Evolutionary conservation across 1,284 basidiomycete genomes (phyloP).

Genomic region (Cutaneotrichosporon cavernicola): DNA sequence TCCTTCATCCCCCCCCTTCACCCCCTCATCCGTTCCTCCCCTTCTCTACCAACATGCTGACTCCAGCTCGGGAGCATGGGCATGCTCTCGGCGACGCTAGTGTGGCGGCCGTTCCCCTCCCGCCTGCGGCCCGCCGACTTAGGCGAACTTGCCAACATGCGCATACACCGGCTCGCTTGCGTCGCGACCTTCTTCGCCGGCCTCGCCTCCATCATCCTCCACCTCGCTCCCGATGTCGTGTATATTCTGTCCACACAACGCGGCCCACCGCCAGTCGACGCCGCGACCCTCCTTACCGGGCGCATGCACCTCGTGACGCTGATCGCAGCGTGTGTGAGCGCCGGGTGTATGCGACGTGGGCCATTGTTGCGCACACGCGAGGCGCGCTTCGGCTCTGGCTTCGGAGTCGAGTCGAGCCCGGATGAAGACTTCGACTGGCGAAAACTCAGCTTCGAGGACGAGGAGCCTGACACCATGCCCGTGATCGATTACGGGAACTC

Average conservation of each 20-base stretch:
- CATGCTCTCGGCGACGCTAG: slow-evolving; percentile 24
- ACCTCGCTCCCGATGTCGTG: slow-evolving; percentile 32
- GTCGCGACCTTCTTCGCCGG: slow-evolving; percentile 19
- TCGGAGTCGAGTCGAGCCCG: slow-evolving; percentile 34
- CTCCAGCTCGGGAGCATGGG: slow-evolving; percentile 11
- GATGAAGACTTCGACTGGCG: slow-evolving; percentile 2
- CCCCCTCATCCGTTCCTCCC: too few species aligned
- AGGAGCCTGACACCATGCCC: background rate
- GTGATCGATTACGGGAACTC: slow-evolving; percentile 48
- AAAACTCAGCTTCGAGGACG: slow-evolving; percentile 8
- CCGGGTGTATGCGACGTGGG: slow-evolving; percentile 44
- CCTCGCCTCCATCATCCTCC: slow-evolving; percentile 1
- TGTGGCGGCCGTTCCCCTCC: slow-evolving; percentile 34
- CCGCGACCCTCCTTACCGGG: slow-evolving; percentile 13
- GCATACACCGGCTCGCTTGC: slow-evolving; percentile 15
- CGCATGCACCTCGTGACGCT: slow-evolving; percentile 13
- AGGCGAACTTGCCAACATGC: slow-evolving; percentile 23
- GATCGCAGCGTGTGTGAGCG: background rate
- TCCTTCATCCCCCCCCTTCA: too few species aligned
- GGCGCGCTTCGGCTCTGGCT: slow-evolving; percentile 38
- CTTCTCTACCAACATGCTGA: background rate
- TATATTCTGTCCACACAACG: slow-evolving; percentile 33
- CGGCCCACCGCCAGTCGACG: slow-evolving; percentile 10
- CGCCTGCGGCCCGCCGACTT: slow-evolving; percentile 20
- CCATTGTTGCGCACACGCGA: slow-evolving; percentile 40